Evolutionary conservation across 2,329 filamentous ascomycete genomes (phyloP).

Genomic region (Colletotrichum chlorophyti): DNA sequence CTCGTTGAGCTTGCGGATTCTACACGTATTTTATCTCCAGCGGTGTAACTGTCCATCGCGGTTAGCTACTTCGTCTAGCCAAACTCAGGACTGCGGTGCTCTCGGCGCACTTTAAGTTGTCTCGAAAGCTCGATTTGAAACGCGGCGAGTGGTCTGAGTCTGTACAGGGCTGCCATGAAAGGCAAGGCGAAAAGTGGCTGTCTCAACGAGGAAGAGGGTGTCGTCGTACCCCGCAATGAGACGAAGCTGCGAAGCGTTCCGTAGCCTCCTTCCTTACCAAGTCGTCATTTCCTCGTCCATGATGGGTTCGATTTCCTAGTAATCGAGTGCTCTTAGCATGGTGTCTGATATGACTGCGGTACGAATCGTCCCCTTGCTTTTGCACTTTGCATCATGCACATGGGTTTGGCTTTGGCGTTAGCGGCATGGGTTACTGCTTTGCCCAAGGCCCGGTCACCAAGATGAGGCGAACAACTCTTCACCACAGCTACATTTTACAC

Average conservation of each 20-base stretch:
- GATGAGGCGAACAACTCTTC: conserved; percentile 27
- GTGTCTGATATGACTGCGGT: too few relatives aligned
- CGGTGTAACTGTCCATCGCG: background rate
- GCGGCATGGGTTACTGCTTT: conserved; percentile 2
- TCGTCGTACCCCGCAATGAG: conserved; percentile 18
- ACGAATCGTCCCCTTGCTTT: conserved; percentile 16
- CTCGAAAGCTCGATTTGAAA: conserved; percentile 23
- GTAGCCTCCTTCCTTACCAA: conserved; percentile 16
- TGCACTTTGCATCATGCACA: conserved; percentile 17
- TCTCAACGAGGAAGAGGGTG: too few relatives aligned
- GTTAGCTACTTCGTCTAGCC: background rate
- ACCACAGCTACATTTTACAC: too few relatives aligned
- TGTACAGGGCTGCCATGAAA: conserved; percentile 28
- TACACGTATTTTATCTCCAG: background rate
- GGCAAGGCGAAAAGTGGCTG: conserved; percentile 21
- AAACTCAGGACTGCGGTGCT: background rate
- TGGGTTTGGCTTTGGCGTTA: too few relatives aligned
- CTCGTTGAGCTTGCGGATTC: background rate
- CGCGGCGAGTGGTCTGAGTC: conserved; percentile 1
- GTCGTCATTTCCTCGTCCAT: background rate
- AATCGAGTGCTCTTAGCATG: too few relatives aligned
- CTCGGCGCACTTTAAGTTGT: conserved; percentile 17
- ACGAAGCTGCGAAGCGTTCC: conserved; percentile 17
- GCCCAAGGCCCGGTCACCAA: background rate
- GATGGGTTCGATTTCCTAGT: conserved; percentile 17